Evolutionary conservation across 768 basidiomycete genomes (phyloP), one percentile per base, ranked within the genome.

Genomic region (Infundibulicybe gibba): DNA sequence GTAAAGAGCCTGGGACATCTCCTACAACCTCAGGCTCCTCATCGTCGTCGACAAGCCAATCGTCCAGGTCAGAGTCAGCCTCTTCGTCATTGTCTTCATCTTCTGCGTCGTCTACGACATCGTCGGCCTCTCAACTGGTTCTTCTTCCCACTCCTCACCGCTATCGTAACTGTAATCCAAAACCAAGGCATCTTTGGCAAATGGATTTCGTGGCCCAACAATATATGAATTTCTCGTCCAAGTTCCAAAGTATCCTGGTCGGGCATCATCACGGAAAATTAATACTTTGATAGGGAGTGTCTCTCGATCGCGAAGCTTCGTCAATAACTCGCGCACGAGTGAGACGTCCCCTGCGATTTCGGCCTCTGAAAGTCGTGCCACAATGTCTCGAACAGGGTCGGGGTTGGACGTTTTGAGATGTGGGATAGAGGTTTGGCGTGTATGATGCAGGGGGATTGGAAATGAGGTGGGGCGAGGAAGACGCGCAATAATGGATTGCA

Each of bases 71-170:
- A 11, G 85, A 90, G 59, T 88, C 89, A 2, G 69, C 72, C 25
- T 80, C 85, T 13, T 78, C 82, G 1, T 75, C 79, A 9, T 68
- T 79, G 8, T 77, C 80, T 9, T 81, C 83, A 4, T 76, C 82
- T 12, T 81, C 85, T 11, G 74, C 84, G 13, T 90, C 89, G 5
- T 87, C 84, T 6, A 75, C 68, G 6, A 85, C 79, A 45, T 89
- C 86, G 41, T 90, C 89, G 42, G 85, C 90, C 10, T 81, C 89
- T 85, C 90, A 3, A 76, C 79, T 16, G 83, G 82, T 60, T 94
- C 93, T 48, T 87, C 89, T 52, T 92, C 91, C 97, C 97, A 98
- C 55, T 98, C 97, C 55, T 85, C 92, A 12, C 91, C 95, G 43
- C 90, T 94, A 67, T 99, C 94, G 59, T 94, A 91, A 4, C 79